These are phyloP conservation scores for Fagus sylvatica DNA, from an alignment of 306 rosid genomes.

Conservation along the genomic window DNA sequence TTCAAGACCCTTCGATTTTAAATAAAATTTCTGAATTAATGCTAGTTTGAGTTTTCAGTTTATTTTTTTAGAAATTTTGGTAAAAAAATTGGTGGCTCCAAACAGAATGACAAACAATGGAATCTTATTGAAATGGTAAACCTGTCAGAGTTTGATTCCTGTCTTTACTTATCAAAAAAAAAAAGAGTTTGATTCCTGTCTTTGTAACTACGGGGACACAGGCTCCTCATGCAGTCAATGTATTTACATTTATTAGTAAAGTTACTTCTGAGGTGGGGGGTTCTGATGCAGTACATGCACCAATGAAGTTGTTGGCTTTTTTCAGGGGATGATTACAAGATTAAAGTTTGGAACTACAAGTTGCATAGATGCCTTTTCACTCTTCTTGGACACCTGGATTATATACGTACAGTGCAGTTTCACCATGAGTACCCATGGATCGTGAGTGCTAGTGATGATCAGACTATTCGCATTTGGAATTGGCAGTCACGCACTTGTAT, in stretches of 20 bases:
- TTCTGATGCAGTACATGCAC: not conserved
- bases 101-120: not conserved
- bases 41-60: not conserved
- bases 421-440: slow-evolving; percentile 97
- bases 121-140: not conserved
- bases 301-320: not conserved
- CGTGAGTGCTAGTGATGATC: slow-evolving; percentile 98
- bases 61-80: too few relatives aligned
- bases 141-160: not conserved
- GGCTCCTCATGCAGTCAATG: not conserved
- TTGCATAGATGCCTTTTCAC: slow-evolving; percentile 92
- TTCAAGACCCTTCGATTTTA: not conserved
- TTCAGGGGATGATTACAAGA: slow-evolving; percentile 98
- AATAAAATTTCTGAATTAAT: not conserved
- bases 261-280: not conserved
- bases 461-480: slow-evolving; percentile 97
- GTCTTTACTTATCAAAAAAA: not conserved
- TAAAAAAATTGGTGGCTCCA: not conserved
- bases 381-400: slow-evolving; percentile 95
- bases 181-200: not conserved
- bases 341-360: slow-evolving; percentile 99
- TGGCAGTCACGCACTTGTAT: slow-evolving; percentile 98
- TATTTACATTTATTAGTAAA: not conserved
- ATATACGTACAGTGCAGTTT: slow-evolving; percentile 94
- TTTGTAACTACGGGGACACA: not conserved